Percentiles rank a stretch among this genome's conserved stretches.
Evolutionary conservation across 73 alveolate genomes (phyloP).

Genomic region (Paramecium bursaria): DNA sequence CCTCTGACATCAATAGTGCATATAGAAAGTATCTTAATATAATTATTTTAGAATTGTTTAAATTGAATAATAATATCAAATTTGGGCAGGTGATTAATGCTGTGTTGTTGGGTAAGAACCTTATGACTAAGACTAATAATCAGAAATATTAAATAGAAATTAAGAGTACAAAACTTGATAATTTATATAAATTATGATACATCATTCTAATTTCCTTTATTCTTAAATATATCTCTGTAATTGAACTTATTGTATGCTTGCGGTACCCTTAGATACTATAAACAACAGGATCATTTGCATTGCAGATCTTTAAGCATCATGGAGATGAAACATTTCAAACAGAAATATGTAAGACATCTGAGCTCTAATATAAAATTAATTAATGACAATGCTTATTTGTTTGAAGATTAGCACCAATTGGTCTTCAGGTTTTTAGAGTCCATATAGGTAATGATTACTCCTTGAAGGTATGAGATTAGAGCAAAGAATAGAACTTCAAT

Average conservation of each 20-base stretch:
- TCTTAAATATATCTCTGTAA: conserved; percentile 24
- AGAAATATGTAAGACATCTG: conserved; percentile 24
- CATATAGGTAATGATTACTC: conserved; percentile 6
- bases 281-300: conserved; percentile 6
- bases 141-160: not conserved
- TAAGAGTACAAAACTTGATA: no score
- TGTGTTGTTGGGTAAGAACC: conserved; percentile 20
- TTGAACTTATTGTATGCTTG: not conserved
- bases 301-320: not conserved
- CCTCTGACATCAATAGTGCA: conserved; percentile 1
- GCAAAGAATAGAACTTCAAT: conserved; percentile 33
- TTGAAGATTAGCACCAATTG: conserved; percentile 5
- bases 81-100: not conserved
- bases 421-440: conserved; percentile 6
- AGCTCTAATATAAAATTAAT: not conserved
- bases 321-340: not conserved
- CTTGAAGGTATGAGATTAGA: not conserved
- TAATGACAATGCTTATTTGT: conserved; percentile 22
- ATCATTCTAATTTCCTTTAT: not conserved
- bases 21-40: not conserved
- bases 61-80: not conserved
- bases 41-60: conserved; percentile 20
- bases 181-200: no score
- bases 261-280: conserved; percentile 36
- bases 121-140: not conserved